Conservation (phyloP, 129 eudicot species). For the Centella asiatica region DNA sequence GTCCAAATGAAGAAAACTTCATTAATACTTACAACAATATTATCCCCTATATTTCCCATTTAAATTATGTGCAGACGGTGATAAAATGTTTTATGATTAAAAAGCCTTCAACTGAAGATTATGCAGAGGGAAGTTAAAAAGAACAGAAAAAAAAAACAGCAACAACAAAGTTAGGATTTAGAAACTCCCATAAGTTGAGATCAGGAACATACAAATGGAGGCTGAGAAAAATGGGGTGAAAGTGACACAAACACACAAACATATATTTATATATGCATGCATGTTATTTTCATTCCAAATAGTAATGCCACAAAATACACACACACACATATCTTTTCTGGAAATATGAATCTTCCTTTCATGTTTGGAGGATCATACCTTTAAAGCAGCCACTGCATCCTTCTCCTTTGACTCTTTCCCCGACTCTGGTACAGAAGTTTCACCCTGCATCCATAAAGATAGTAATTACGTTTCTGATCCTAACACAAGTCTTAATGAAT, state of each 20-base stretch:
- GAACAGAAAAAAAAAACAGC: neutral
- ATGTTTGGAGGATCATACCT: constrained; percentile 33
- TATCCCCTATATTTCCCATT: too few species aligned
- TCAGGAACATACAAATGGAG: neutral
- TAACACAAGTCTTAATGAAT: constrained; percentile 8
- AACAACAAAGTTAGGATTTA: too few species aligned
- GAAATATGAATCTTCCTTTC: neutral
- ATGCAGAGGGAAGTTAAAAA: too few species aligned
- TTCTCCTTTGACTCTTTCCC: constrained; percentile 71
- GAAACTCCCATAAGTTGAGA: neutral
- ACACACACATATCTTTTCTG: too few species aligned
- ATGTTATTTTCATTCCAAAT: neutral
- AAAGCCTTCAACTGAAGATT: too few species aligned
- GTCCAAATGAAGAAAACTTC: too few species aligned
- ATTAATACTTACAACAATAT: too few species aligned
- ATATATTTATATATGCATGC: too few species aligned
- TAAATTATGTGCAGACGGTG: too few species aligned
- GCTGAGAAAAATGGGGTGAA: too few species aligned
- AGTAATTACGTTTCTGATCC: constrained; percentile 19
- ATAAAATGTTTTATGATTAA: too few species aligned
- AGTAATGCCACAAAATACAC: neutral
- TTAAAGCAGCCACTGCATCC: constrained; percentile 52
- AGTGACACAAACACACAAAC: too few species aligned
- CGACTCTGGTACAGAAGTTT: constrained; percentile 70
- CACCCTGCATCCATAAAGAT: constrained; percentile 55